Base-by-base conservation (phyloP, 768 basidiomycete species). In the Fomitopsis serialis region DNA sequence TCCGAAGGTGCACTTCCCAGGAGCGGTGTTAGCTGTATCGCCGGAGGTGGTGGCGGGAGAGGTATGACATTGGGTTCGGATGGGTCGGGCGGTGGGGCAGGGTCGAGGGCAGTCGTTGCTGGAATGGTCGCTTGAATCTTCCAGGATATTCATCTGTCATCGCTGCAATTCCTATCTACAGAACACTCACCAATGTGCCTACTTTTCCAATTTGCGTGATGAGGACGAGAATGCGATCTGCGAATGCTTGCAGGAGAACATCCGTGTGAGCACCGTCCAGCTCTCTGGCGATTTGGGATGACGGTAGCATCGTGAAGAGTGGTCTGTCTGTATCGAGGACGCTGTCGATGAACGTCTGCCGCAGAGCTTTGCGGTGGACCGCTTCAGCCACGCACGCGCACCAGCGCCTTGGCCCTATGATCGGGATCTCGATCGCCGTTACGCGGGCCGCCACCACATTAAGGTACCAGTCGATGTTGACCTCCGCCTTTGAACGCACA, bases 181-280 rank as follows among this genome's bases (percentile, higher is more conserved):
- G 48, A 52, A 54, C 13, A 50, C 25, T 40, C 65, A 96, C 93
- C 72, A 98, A 66, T 64, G 78, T 84, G 52, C 95, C 95, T 12
- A 96, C 86, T 79, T 93, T 95, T 36, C 90, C 89, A 56, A 92
- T 66, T 68, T 98, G 95, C 1, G 92, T 94, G 50, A 98, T 77
- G 22, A 97, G 74, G n/a, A 97, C 84, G 19, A 98, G 74, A 12
- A 82, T 73, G 23, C 92, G 79, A 70, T 98, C 95, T 50, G 80
- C 78, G 65, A 82, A 98, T 0, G 74, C 72, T 62, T 97, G 92
- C 7, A 95, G 65, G 43, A 94, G 59, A 15, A 97, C 70, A 51
- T 95, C 85, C 2, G 92, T 97, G 17, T 65, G 69, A 12, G 75
- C 69, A 12, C 81, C 87, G 42, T 79, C 65, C 11, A 94, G 61